Conservation (phyloP, 805 yeast genomes). For the Pichia heedii region DNA sequence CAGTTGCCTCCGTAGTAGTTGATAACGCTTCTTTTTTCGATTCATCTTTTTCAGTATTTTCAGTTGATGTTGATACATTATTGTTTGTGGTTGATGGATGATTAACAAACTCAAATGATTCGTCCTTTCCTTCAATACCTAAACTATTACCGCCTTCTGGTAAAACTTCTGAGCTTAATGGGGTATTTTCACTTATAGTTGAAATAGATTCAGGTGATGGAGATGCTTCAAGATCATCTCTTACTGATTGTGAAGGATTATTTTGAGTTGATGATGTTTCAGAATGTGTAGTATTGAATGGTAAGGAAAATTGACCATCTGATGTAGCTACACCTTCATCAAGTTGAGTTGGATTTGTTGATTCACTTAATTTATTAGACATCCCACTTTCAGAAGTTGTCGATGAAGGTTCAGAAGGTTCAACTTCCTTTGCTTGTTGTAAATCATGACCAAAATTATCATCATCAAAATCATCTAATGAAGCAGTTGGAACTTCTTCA, state of each 20-base stretch:
- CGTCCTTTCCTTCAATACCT: constrained; percentile 24
- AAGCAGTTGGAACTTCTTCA: constrained; percentile 27
- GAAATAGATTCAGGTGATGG: constrained; percentile 30
- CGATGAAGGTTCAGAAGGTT: constrained; percentile 11
- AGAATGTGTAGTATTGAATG: constrained; percentile 60
- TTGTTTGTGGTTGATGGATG: constrained; percentile 32
- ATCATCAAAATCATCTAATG: constrained; percentile 25
- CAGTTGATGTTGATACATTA: background rate
- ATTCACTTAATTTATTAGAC: constrained; percentile 7
- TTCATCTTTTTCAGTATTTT: no score
- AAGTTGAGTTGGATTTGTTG: constrained; percentile 38
- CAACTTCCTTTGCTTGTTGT: background rate
- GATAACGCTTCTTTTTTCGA: no score
- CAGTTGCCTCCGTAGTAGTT: background rate
- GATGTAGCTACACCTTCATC: constrained; percentile 11
- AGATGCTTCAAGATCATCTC: constrained; percentile 56
- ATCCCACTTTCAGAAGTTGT: constrained; percentile 16
- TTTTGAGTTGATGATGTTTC: constrained; percentile 86
- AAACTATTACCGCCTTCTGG: constrained; percentile 22
- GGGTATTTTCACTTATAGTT: constrained; percentile 25
- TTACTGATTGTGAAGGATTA: constrained; percentile 83
- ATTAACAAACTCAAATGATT: constrained; percentile 46
- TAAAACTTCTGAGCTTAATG: constrained; percentile 22
- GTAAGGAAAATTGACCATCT: constrained; percentile 23
- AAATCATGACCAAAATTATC: constrained; percentile 10